Base-by-base conservation (phyloP, 1,284 basidiomycete genomes). In the Mrakiaceae sp. region DNA sequence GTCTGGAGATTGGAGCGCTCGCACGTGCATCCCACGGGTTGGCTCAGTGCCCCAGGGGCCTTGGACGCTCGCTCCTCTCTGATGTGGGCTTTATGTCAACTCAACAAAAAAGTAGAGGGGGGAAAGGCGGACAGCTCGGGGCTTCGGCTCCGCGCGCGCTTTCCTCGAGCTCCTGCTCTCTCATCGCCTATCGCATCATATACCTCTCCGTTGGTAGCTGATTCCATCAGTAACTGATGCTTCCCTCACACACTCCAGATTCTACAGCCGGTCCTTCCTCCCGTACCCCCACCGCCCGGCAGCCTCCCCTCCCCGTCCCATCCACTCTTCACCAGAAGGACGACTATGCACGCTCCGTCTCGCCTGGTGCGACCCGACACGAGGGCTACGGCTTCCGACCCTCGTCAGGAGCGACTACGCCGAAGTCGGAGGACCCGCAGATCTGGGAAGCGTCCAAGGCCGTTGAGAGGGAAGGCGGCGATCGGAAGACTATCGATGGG, bases 351-450 rank as follows among this genome's bases (percentile, higher is more conserved):
- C 64, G 64, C 14, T 55, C 64, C 14, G 64, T 66, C 52, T 58
- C 60, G 2, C 59, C 60, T 9, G 65, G 65, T 14, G 48, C 54
- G 8, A 53, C 66, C n/a, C 69, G 68, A 27, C 81, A 80, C 64
- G 88, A 90, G 62, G 88, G 87, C 62, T 90, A 90, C 75, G 88
- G 88, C 64, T 91, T 91, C 76, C 83, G 87, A 16, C 79, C 82
- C 6, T 73, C 80, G 48, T 87, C 86, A 27, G 86, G 85, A 3
- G 73, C 81, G 51, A 81, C 83, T n/a, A 87, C 87, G 3, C 87
- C 74, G 2, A 70, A 59, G 57, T 61, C 7, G 63, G 66, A 27
- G 67, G 66, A 5, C 66, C 59, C 58, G 66, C 67, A n/a, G 63
- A 50, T 14, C 54, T 62, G 52, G 68, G 64, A 58, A 14, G 46